These are phyloP conservation scores for Hyaloscypha bicolor DNA, from an alignment of 495 filamentous ascomycete species.

Conservation along the genomic window DNA sequence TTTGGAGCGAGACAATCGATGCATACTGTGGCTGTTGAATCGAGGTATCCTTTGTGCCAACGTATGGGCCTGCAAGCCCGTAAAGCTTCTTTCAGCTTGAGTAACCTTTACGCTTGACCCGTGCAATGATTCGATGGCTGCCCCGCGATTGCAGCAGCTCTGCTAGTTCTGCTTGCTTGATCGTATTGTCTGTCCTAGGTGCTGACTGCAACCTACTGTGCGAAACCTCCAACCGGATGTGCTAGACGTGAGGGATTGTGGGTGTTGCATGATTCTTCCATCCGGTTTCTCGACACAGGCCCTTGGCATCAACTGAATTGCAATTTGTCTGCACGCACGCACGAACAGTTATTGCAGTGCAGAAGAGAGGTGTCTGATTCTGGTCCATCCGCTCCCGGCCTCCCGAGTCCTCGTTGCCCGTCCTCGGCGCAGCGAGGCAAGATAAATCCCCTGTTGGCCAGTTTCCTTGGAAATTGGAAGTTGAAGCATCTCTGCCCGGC, in stretches of 20 bases:
- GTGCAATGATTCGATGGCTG: not conserved
- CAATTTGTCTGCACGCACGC: too few relatives aligned
- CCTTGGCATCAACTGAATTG: not conserved
- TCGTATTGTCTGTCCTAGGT: not conserved
- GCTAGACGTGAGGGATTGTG: not conserved
- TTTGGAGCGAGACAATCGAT: not conserved
- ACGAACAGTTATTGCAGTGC: not conserved
- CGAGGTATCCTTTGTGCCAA: not conserved
- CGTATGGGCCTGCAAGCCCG: not conserved
- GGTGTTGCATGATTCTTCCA: not conserved
- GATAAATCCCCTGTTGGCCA: not conserved
- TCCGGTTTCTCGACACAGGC: not conserved
- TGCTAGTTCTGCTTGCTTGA: not conserved
- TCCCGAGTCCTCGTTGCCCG: not conserved
- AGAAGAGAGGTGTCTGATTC: not conserved
- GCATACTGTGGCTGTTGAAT: not conserved
- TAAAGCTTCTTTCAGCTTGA: conserved; percentile 14
- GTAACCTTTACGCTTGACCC: not conserved
- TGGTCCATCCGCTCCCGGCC: not conserved
- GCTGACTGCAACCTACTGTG: not conserved
- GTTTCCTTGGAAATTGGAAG: not conserved
- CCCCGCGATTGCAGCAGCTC: conserved; percentile 1
- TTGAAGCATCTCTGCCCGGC: not conserved
- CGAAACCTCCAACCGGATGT: not conserved
- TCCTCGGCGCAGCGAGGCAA: not conserved